Percentiles rank a stretch among this genome's conserved stretches.
Conservation (phyloP, 169 alveolate species). For the Plasmodium vivax region DNA sequence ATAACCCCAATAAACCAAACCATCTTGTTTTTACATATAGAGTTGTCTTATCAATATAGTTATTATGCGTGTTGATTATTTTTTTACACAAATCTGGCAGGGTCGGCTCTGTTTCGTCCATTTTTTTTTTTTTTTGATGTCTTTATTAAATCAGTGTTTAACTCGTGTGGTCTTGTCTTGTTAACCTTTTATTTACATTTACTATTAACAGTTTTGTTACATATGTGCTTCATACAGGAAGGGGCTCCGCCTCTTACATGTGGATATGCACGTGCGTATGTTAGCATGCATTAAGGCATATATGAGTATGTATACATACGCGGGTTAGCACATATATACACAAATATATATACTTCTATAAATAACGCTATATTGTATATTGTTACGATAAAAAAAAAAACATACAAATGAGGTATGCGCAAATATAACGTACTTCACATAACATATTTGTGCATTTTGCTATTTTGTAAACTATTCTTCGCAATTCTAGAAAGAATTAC, state of each 20-base stretch:
- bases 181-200: constrained; percentile 1
- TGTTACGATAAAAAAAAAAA: background rate
- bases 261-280: background rate
- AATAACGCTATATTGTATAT: background rate
- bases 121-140: background rate
- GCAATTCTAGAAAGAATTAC: background rate
- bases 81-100: constrained; percentile 44
- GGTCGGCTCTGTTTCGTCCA: constrained; percentile 42
- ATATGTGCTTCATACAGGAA: background rate
- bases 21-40: constrained; percentile 77
- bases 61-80: constrained; percentile 62
- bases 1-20: constrained; percentile 73
- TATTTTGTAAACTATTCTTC: background rate
- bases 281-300: background rate
- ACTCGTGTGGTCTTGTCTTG: background rate
- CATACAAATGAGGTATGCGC: background rate
- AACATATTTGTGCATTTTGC: background rate
- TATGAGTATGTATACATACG: background rate
- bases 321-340: background rate
- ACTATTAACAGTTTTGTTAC: background rate
- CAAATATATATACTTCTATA: background rate
- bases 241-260: background rate
- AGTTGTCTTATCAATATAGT: constrained; percentile 75
- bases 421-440: background rate
- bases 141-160: background rate